A percentile compares a stretch with the other conserved stretches of the same genome.
These are phyloP conservation scores for Pisolithus thermaeus DNA, from an alignment of 1,284 basidiomycete genomes.

Conservation along the genomic window DNA sequence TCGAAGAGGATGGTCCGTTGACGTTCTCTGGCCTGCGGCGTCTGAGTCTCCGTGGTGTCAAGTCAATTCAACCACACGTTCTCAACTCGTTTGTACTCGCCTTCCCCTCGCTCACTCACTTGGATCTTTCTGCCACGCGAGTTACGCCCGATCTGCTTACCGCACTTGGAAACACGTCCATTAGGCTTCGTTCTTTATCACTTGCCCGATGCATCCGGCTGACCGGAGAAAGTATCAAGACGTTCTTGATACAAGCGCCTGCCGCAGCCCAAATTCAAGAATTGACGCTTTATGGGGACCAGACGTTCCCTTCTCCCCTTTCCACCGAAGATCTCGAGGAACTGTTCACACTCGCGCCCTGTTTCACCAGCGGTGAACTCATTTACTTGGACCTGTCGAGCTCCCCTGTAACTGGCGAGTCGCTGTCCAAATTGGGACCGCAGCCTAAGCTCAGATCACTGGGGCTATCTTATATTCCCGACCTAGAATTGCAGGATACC, in stretches of 20 bases:
- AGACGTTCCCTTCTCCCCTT: constrained; percentile 80
- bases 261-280: constrained; percentile 67
- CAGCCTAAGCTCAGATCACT: constrained; percentile 82
- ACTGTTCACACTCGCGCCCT: constrained; percentile 74
- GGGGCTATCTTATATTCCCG: constrained; percentile 81
- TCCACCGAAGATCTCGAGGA: constrained; percentile 61
- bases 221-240: constrained; percentile 72
- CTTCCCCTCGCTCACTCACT: constrained; percentile 84
- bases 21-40: constrained; percentile 76
- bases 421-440: constrained; percentile 56
- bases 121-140: constrained; percentile 86
- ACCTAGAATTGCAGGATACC: constrained; percentile 64
- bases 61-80: constrained; percentile 65
- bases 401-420: constrained; percentile 60
- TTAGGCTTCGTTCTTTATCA: constrained; percentile 75
- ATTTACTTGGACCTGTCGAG: constrained; percentile 90
- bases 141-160: constrained; percentile 73
- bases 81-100: constrained; percentile 80
- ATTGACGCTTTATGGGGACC: constrained; percentile 86
- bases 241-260: constrained; percentile 69
- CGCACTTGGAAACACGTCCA: constrained; percentile 58
- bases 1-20: constrained; percentile 43
- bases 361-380: constrained; percentile 72
- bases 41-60: constrained; percentile 82
- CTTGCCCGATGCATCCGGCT: constrained; percentile 86